Conservation (phyloP, 371 early-diverging fungal species). For the Rhizomucor pusillus region DNA sequence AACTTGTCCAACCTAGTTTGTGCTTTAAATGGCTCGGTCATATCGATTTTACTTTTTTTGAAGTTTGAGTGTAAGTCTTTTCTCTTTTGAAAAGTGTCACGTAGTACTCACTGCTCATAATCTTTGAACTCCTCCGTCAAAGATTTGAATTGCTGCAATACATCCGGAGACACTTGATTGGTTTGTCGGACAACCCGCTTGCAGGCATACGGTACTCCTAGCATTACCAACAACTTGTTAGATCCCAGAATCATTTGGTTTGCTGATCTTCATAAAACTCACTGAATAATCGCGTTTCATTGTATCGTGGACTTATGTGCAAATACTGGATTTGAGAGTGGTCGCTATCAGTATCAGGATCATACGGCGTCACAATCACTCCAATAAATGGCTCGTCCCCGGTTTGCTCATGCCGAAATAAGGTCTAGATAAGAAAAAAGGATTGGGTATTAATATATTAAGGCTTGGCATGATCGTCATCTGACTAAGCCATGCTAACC, state of each 20-base stretch:
- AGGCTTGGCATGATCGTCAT: background rate
- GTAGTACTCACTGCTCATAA: conserved; percentile 53
- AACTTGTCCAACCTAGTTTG: conserved; percentile 8
- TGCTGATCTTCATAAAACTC: conserved; percentile 18
- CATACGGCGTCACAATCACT: conserved; percentile 76
- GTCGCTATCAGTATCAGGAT: conserved; percentile 47
- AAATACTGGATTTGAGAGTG: conserved; percentile 62
- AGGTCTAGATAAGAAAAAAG: conserved; percentile 30
- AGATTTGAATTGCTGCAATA: conserved; percentile 44
- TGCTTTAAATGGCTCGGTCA: conserved; percentile 13
- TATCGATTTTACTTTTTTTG: conserved; percentile 33
- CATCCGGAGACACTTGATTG: conserved; percentile 40
- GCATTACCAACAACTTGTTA: background rate
- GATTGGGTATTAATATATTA: too few relatives aligned
- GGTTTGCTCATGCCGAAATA: conserved; percentile 57
- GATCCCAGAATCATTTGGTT: background rate
- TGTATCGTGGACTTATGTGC: conserved; percentile 46
- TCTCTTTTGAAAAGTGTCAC: background rate
- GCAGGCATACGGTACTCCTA: conserved; percentile 54
- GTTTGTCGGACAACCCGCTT: conserved; percentile 39
- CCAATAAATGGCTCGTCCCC: conserved; percentile 85
- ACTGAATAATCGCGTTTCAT: conserved; percentile 45
- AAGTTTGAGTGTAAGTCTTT: conserved; percentile 1
- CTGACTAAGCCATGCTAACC: conserved; percentile 11
- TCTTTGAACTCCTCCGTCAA: conserved; percentile 52